Base-by-base conservation (phyloP, 2,329 filamentous ascomycete genomes). In the Aspergillus clavatus region DNA sequence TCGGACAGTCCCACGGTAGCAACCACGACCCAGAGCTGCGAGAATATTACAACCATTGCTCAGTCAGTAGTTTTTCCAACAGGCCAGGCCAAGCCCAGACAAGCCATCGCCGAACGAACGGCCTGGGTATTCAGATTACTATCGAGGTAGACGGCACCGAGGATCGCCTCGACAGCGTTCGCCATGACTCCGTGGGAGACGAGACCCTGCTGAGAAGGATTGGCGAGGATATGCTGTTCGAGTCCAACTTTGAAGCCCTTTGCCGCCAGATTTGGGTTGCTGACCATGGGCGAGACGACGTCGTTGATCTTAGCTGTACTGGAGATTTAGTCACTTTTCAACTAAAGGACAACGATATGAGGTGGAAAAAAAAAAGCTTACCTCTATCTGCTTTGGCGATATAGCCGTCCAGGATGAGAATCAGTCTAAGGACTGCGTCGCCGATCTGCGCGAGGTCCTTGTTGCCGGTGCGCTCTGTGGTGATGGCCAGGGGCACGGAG, bases 91-190 rank as follows among this genome's bases (percentile, higher is more conserved):
- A 59, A 19, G 4, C 33, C 50, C 28, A 59, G 21, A 1, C 16
- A 6, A 4, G 14, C 24, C 38, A 54, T 46, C 7, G 56, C 42
- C 1, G 23, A 6, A 16, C 29, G 11, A 7, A 56, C 42, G 5
- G 40, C 43, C 4, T 39, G n/a, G 3, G 45, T 37, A 7, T 53
- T 24, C 27, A 53, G 40, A 2, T 52, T 49, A 22, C 55, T 59
- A 35, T 69, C 66, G 2, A 58, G 24, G 19, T 52, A 61, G 7
- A 61, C 58, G 6, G 63, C 67, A 3, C 63, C 65, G n/a, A 68
- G 29, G n/a, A 69, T 45, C 11, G 65, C 65, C 42, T 66, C 59
- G 1, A 69, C 45, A 0, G 62, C 58, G 3, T 50, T 57, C 1
- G 64, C 61, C 52, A 65, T 61, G 12, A 58, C 52, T 1, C 42